Evolutionary conservation across 2,329 filamentous ascomycete genomes (phyloP).

Genomic region (Aspergillus novoparasiticus): DNA sequence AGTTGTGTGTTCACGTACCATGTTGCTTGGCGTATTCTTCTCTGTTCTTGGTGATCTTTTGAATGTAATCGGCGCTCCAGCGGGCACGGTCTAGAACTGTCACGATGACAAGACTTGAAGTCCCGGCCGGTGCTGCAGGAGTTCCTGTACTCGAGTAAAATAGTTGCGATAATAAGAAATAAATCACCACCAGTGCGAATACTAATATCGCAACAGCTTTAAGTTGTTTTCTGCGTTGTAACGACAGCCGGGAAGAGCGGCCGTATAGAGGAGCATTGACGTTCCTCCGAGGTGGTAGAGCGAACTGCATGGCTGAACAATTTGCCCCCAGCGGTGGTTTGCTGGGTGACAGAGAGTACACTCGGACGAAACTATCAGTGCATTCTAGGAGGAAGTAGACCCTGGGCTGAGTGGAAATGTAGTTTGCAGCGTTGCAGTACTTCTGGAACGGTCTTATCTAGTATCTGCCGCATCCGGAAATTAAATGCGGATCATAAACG

Average conservation of each 20-base stretch:
- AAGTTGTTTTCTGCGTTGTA: slow-evolving; percentile 62
- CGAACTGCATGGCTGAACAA: slow-evolving; percentile 73
- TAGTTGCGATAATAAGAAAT: slow-evolving; percentile 61
- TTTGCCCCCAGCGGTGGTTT: slow-evolving; percentile 24
- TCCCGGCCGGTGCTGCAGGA: slow-evolving; percentile 30
- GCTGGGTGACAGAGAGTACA: slow-evolving; percentile 18
- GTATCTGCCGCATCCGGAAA: slow-evolving; percentile 23
- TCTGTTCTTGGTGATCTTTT: slow-evolving; percentile 78
- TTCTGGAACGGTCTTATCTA: slow-evolving; percentile 7
- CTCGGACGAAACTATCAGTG: slow-evolving; percentile 2
- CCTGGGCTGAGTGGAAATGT: not conserved
- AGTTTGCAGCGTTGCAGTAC: slow-evolving; percentile 5
- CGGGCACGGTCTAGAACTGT: slow-evolving; percentile 74
- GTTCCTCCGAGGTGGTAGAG: slow-evolving; percentile 81
- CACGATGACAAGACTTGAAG: slow-evolving; percentile 70
- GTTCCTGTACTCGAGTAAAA: slow-evolving; percentile 34
- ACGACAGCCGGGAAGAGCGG: slow-evolving; percentile 46
- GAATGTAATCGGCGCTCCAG: slow-evolving; percentile 67
- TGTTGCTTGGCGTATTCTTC: slow-evolving; percentile 82
- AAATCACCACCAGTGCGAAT: slow-evolving; percentile 57
- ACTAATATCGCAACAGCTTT: slow-evolving; percentile 60
- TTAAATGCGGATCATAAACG: slow-evolving; percentile 23
- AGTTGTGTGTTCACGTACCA: slow-evolving; percentile 58
- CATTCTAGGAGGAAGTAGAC: slow-evolving; percentile 8
- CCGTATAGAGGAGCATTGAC: slow-evolving; percentile 74